Evolutionary conservation across 2,329 filamentous ascomycete species (phyloP), one percentile per base, ranked within the genome.

Genomic region (Fulvia fulva): DNA sequence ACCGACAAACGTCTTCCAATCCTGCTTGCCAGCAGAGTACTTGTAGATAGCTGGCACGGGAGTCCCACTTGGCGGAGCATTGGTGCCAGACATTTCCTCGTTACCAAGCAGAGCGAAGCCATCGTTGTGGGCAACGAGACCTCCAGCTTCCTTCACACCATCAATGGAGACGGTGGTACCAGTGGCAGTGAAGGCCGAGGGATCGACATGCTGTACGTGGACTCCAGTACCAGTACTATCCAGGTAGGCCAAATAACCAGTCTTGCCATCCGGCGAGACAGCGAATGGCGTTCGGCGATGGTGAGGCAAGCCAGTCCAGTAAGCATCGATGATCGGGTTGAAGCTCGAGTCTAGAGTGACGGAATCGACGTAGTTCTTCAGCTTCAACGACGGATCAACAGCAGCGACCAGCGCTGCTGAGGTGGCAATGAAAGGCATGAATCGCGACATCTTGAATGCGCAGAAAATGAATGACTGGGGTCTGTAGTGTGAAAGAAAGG

Each of bases 91-190:
- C 63, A 83, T 72, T 1, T 76, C 76, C 67, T 83, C 82, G 71
- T 84, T 84, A 26, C 82, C 84, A 51, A 87, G 71, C 26, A 86
- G 71, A n/a, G 83, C 83, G 60, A 87, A 87, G 2, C 83, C 84
- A 68, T 87, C 83, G 62, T 83, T 76, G 65, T 86, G 83, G 16
- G 83, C 83, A 45, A 86, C 80, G 0, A 87, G 77, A 47, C 84
- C 84, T 54, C 82, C 82, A 4, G 81, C 82, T 71, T 86, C 84
- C 65, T 83, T 81, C 41, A 77, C 83, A 14, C 78, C 77, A n/a
- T 76, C 66, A 41, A 86, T 72, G 0, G 80, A 82, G 2, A 85
- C 75, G 0, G 78, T 70, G 25, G 75, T 75, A 7, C 83, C 83
- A 9, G 80, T 78, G 14, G 81, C 78, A 16, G 75, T 74, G 63